These are phyloP conservation scores for Puccinia hordei DNA, from an alignment of 1,284 basidiomycete genomes.

Conservation along the genomic window DNA sequence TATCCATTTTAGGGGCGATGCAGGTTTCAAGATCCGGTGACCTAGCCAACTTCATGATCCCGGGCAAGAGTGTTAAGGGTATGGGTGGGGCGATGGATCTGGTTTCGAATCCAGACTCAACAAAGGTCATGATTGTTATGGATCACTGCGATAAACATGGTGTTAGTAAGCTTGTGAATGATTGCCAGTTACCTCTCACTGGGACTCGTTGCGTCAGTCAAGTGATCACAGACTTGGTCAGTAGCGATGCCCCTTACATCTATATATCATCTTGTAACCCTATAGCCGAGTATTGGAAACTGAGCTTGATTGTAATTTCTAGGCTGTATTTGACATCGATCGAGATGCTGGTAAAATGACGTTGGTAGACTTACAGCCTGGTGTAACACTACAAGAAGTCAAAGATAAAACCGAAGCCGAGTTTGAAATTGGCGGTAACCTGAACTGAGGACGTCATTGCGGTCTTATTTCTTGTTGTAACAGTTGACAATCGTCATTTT, in stretches of 20 bases:
- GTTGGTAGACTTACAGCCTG: conserved; percentile 79
- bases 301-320: not conserved
- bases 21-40: conserved; percentile 90
- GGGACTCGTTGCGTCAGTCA: conserved; percentile 80
- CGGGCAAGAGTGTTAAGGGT: conserved; percentile 70
- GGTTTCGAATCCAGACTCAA: conserved; percentile 86
- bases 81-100: conserved; percentile 97
- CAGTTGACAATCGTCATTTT: too few relatives aligned
- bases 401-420: conserved; percentile 78
- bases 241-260: conserved; percentile 17
- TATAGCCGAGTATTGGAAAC: not conserved
- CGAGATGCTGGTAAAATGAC: conserved; percentile 71
- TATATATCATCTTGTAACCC: not conserved
- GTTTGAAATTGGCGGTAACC: conserved; percentile 65
- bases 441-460: not conserved
- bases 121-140: conserved; percentile 78
- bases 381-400: conserved; percentile 79
- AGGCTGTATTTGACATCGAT: conserved; percentile 80
- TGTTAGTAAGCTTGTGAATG: conserved; percentile 78
- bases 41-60: conserved; percentile 97
- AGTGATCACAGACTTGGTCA: conserved; percentile 86
- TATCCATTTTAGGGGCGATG: conserved; percentile 88
- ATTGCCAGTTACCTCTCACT: conserved; percentile 82
- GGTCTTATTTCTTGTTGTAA: too few relatives aligned
- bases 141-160: conserved; percentile 90